phyloP scores from a whole-genome alignment of 2,329 filamentous ascomycete genomes.

The Fusarium sulawesiense region DNA sequence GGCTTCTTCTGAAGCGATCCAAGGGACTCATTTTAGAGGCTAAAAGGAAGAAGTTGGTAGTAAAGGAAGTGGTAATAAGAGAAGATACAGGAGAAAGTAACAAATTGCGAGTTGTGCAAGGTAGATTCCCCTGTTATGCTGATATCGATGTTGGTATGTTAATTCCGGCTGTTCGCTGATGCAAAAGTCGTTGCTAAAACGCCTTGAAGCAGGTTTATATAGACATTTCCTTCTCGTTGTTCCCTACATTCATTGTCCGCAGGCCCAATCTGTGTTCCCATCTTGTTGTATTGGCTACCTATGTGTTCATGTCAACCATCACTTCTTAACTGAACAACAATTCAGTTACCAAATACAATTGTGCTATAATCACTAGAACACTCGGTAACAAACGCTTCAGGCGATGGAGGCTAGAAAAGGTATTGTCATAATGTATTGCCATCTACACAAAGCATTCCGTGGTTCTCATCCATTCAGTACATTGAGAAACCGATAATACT shows the following conservation, averaged over 20 bases:
- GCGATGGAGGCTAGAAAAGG: not conserved
- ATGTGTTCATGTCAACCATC: not conserved
- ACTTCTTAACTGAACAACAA: not conserved
- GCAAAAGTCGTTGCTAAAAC: too few relatives aligned
- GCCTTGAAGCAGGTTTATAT: not conserved
- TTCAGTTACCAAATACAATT: not conserved
- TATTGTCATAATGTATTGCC: slow-evolving; percentile 1
- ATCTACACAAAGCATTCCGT: slow-evolving; percentile 11
- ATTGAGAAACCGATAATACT: slow-evolving; percentile 23
- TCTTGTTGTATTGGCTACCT: not conserved
- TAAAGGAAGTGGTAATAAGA: not conserved
- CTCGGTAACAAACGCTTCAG: not conserved
- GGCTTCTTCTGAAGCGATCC: not conserved
- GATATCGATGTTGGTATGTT: not conserved
- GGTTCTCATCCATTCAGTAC: slow-evolving; percentile 21
- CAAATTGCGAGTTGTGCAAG: not conserved
- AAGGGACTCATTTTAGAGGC: not conserved
- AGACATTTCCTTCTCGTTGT: not conserved
- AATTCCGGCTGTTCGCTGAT: not conserved
- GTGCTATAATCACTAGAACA: not conserved
- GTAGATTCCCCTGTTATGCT: not conserved
- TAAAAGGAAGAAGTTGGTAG: not conserved
- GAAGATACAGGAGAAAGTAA: not conserved
- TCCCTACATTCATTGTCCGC: not conserved
- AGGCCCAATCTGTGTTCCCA: not conserved